These are phyloP conservation scores for Ophiosphaerella herpotricha DNA, from an alignment of 2,329 filamentous ascomycete genomes.

Conservation along the genomic window DNA sequence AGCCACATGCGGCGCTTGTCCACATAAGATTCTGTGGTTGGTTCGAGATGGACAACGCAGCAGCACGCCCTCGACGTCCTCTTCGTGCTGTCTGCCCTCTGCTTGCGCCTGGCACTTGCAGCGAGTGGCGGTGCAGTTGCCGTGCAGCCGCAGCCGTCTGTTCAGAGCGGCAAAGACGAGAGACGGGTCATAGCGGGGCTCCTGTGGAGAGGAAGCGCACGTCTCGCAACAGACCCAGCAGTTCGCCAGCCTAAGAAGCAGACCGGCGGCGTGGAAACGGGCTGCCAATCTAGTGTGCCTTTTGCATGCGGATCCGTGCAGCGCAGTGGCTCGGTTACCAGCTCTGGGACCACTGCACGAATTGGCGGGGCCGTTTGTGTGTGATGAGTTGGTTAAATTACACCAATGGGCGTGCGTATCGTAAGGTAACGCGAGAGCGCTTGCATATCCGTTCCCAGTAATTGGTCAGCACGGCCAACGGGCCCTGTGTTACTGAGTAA, in stretches of 20 bases:
- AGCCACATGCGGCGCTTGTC: constrained; percentile 34
- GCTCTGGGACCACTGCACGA: no score
- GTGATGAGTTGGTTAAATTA: no score
- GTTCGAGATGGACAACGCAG: constrained; percentile 17
- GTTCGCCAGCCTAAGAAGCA: constrained; percentile 7
- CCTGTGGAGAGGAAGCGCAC: background rate
- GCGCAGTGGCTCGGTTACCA: constrained; percentile 13
- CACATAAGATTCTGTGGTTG: constrained; percentile 24
- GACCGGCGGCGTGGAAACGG: constrained; percentile 33
- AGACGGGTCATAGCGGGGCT: background rate
- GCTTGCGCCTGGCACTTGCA: constrained; percentile 1
- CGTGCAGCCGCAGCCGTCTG: background rate
- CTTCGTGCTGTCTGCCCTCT: background rate
- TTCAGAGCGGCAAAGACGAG: background rate
- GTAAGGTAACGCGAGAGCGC: no score
- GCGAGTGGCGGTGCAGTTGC: background rate
- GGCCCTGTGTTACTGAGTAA: no score
- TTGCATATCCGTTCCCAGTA: no score
- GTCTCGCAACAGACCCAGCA: background rate
- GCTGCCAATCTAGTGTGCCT: constrained; percentile 25
- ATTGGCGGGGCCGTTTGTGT: no score
- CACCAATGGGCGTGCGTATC: no score
- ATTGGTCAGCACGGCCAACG: no score
- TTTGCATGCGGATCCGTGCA: constrained; percentile 27
- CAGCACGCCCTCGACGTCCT: background rate